Conservation (phyloP, 805 yeast species). For the Saccharomycopsis malanga region DNA sequence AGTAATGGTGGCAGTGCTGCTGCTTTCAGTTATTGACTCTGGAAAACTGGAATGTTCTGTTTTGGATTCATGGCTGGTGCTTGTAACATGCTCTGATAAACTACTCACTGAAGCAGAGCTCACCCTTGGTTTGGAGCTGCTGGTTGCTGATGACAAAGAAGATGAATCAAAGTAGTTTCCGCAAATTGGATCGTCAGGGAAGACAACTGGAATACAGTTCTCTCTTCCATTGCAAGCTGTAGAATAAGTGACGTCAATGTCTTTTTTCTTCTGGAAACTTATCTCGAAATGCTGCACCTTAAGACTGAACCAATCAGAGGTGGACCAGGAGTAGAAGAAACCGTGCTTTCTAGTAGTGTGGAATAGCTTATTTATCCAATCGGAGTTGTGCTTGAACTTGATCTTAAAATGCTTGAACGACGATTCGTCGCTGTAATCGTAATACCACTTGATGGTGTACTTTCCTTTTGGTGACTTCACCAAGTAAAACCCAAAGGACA, state of each 20-base stretch:
- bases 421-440: constrained; percentile 5
- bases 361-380: constrained; percentile 5
- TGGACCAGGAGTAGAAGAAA: constrained; percentile 15
- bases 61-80: too few relatives aligned
- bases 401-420: constrained; percentile 9
- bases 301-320: constrained; percentile 11
- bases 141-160: background rate
- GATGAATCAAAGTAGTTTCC: too few relatives aligned
- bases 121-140: background rate
- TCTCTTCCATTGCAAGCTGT: constrained; percentile 13
- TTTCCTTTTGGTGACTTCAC: constrained; percentile 8
- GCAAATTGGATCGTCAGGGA: constrained; percentile 9
- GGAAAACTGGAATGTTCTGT: too few relatives aligned
- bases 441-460: constrained; percentile 16
- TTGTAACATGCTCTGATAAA: background rate
- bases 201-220: constrained; percentile 13
- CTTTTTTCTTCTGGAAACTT: background rate
- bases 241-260: constrained; percentile 10
- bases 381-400: constrained; percentile 13
- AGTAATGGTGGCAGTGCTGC: background rate
- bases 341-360: constrained; percentile 6
- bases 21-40: too few relatives aligned
- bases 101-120: background rate
- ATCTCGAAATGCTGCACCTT: constrained; percentile 13
- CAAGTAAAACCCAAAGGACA: constrained; percentile 12